Evolutionary conservation across 371 early-diverging fungal genomes (phyloP).

Genomic region (Ecytonucleospora hepatopenaei): DNA sequence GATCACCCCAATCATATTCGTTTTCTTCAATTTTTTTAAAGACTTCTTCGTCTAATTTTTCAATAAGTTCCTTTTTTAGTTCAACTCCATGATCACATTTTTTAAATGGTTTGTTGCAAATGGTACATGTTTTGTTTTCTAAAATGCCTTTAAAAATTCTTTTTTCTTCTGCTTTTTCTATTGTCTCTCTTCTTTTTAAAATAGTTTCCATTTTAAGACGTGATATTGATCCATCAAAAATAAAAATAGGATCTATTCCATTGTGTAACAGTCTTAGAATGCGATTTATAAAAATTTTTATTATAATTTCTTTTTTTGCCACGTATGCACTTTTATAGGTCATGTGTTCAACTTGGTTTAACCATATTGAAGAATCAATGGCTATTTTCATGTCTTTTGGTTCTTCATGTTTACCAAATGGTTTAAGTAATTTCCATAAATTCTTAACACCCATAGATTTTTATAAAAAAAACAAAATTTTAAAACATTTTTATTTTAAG

Average conservation of each 20-base stretch:
- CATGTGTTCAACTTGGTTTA: too few species aligned
- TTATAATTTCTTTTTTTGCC: slow-evolving; percentile 10
- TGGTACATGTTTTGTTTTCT: slow-evolving; percentile 9
- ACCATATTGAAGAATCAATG: too few species aligned
- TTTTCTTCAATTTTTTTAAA: neutral
- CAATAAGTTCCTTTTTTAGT: neutral
- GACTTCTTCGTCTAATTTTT: neutral
- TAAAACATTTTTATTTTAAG: neutral
- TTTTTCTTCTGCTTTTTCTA: neutral
- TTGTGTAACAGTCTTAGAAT: slow-evolving; percentile 78
- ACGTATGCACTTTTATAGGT: slow-evolving; percentile 64
- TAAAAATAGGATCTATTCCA: slow-evolving; percentile 77
- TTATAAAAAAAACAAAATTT: neutral
- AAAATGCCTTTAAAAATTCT: slow-evolving; percentile 1
- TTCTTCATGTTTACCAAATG: too few species aligned
- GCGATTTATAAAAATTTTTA: slow-evolving; percentile 54
- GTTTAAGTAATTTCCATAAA: slow-evolving; percentile 81
- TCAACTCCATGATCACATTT: slow-evolving; percentile 11
- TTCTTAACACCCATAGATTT: slow-evolving; percentile 77
- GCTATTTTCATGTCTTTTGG: too few species aligned
- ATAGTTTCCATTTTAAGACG: slow-evolving; percentile 48
- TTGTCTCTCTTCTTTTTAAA: slow-evolving; percentile 8
- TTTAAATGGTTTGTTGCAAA: slow-evolving; percentile 6
- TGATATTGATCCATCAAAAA: slow-evolving; percentile 74
- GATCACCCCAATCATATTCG: slow-evolving; percentile 24